A percentile compares a stretch with the other conserved stretches of the same genome.
phyloP scores from a whole-genome alignment of 306 rosid species.

The apple (Malus domestica) region DNA sequence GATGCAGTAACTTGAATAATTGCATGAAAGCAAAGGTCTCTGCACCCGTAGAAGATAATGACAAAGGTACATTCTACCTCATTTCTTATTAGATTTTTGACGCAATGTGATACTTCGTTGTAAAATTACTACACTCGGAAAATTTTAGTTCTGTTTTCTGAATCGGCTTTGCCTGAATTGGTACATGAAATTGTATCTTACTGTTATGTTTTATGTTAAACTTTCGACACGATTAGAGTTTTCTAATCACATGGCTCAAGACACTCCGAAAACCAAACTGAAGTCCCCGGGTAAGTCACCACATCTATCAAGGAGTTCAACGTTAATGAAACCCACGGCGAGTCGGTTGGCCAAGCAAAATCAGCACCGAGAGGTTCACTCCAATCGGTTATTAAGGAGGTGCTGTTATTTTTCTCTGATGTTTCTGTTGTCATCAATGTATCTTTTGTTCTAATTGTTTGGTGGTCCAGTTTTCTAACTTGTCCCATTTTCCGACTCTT shows the following conservation, averaged over 20 bases:
- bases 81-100: background rate
- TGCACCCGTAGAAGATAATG: constrained; percentile 6
- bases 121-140: too few relatives aligned
- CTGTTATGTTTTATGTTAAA: background rate
- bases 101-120: too few relatives aligned
- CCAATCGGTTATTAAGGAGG: constrained; percentile 28
- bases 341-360: constrained; percentile 76
- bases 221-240: background rate
- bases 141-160: too few relatives aligned
- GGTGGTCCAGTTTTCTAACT: background rate
- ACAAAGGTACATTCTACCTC: constrained; percentile 28
- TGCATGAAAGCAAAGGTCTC: constrained; percentile 20
- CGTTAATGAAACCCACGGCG: constrained; percentile 82
- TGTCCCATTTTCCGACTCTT: background rate
- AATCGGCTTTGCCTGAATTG: too few relatives aligned
- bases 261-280: constrained; percentile 14
- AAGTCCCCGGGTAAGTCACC: constrained; percentile 27
- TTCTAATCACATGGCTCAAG: constrained; percentile 16
- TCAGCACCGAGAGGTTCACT: constrained; percentile 23
- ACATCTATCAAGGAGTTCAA: constrained; percentile 28
- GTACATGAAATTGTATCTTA: background rate
- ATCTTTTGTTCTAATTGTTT: background rate
- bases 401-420: background rate
- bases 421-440: background rate
- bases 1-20: background rate